These are phyloP conservation scores for Salix caprea DNA, from an alignment of 345 rosid genomes.

Conservation along the genomic window DNA sequence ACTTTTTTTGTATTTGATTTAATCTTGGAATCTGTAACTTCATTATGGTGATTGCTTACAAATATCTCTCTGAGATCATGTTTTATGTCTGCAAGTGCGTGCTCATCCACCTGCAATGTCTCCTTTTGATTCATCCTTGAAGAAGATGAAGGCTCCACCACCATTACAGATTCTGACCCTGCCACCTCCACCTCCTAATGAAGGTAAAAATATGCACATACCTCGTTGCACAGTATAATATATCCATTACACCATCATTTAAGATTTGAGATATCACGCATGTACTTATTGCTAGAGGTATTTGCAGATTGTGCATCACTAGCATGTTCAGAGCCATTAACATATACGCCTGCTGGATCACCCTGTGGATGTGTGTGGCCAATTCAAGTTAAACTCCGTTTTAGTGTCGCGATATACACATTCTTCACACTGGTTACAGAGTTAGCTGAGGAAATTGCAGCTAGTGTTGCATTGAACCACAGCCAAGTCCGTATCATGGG, in stretches of 20 bases:
- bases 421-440: conserved; percentile 63
- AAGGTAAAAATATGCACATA: conserved; percentile 27
- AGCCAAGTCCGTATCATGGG: conserved; percentile 69
- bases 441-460: conserved; percentile 54
- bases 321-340: conserved; percentile 54
- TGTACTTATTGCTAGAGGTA: not conserved
- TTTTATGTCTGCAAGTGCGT: conserved; percentile 27
- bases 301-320: conserved; percentile 50
- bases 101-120: conserved; percentile 40
- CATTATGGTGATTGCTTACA: conserved; percentile 4
- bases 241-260: not conserved
- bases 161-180: conserved; percentile 37
- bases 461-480: conserved; percentile 37
- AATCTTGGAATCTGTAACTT: conserved; percentile 7
- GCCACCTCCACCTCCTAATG: conserved; percentile 70
- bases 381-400: conserved; percentile 58
- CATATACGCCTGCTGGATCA: conserved; percentile 54
- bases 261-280: not conserved
- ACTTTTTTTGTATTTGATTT: conserved; percentile 11
- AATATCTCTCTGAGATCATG: not conserved
- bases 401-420: conserved; percentile 44
- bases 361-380: conserved; percentile 66
- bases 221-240: not conserved
- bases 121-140: conserved; percentile 35
- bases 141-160: conserved; percentile 40